Evolutionary conservation across 192 early-diverging fungal species (phyloP), one percentile per base, ranked within the genome.

Genomic region (Coemansia sp.): DNA sequence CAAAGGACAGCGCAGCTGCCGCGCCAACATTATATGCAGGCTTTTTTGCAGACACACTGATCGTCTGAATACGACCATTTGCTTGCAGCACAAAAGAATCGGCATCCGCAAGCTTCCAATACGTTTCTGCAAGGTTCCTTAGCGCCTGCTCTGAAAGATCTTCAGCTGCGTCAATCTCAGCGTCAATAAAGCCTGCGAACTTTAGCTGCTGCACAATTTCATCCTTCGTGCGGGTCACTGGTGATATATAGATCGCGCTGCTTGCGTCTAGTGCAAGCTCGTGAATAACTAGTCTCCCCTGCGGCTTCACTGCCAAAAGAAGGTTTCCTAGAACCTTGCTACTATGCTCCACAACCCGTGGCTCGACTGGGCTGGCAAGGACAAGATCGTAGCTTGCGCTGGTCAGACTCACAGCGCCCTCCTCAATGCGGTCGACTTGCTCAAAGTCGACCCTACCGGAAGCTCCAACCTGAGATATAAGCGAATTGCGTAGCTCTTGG

Each of bases 11-110:
- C 41, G 87, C 90, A 17, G 89, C 85, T 28, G 88, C 88, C 50
- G 88, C 88, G 5, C 97, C 97, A 1, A 96, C 85, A 48, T 94
- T 88, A 74, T 95, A 96, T 1, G 74, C 75, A 2, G 95, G 94
- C 78, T 91, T 94, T 63, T 87, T 84, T 38, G 88, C 89, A 14
- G 62, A 62, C 36, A 85, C 79, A 27, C 33, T 29, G 2, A 47
- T 67, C 5, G 55, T 57, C 6, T 42, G 29, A 4, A 81, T 67
- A 37, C 70, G 78, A 45, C 83, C 85, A 13, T 64, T 62, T 50
- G 78, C 71, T 20, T 74, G 64, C 19, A 81, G 73, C 50, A 66
- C 83, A 47, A 70, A 81, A 55, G 61, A 60, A 38, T 83, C 77
- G 0, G 69, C 74, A 28, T 75, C 65, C 27, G 64, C 57, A 14